Conservation (phyloP, 768 basidiomycete species). For the Favolaschia claudopus region DNA sequence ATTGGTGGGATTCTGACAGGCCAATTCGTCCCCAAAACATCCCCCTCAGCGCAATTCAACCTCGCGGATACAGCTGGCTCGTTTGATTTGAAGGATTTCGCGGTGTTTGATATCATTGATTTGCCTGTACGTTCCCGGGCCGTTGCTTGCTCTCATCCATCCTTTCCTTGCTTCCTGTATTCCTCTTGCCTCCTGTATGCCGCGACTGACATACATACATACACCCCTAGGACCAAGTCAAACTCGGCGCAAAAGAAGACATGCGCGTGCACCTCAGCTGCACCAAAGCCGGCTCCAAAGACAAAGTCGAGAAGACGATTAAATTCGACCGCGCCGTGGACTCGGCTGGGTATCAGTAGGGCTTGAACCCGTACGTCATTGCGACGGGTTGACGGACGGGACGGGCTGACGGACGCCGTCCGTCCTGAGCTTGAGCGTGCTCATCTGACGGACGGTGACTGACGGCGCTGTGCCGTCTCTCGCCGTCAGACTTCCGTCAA, state of each 20-base stretch:
- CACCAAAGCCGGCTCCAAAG: background rate
- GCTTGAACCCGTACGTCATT: too few relatives aligned
- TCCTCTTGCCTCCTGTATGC: background rate
- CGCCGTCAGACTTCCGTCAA: too few relatives aligned
- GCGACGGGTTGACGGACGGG: too few relatives aligned
- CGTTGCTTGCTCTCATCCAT: too few relatives aligned
- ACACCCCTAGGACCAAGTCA: slow-evolving; percentile 3
- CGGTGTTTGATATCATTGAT: slow-evolving; percentile 8
- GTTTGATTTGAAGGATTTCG: background rate
- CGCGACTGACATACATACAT: background rate
- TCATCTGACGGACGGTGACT: too few relatives aligned
- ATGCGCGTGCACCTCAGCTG: slow-evolving; percentile 5
- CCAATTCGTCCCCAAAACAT: slow-evolving; percentile 1
- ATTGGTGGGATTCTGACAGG: background rate
- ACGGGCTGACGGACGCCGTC: too few relatives aligned
- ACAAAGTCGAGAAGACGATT: background rate
- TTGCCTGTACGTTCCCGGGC: background rate
- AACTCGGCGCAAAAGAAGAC: background rate
- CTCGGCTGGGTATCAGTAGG: background rate
- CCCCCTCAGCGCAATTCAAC: slow-evolving; percentile 7
- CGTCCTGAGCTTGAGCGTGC: too few relatives aligned
- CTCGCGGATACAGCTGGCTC: background rate
- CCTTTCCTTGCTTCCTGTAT: too few relatives aligned
- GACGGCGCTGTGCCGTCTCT: too few relatives aligned
- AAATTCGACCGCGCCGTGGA: background rate